These are phyloP conservation scores for Hypholoma fasciculare DNA, from an alignment of 768 basidiomycete genomes.

Conservation along the genomic window DNA sequence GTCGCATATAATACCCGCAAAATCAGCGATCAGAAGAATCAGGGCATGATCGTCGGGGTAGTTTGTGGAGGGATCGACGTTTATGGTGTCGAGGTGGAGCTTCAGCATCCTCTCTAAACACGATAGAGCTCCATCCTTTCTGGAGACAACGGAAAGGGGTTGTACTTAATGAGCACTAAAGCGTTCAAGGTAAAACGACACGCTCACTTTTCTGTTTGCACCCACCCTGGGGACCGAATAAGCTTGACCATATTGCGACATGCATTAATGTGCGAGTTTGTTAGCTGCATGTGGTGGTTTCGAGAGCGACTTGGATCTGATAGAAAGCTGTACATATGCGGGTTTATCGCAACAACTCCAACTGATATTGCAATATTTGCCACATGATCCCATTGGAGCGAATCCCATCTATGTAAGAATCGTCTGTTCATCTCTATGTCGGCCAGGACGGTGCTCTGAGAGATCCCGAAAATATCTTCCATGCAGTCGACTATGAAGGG, in stretches of 20 bases:
- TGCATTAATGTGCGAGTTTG: conserved; percentile 2
- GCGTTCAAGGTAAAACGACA: not conserved
- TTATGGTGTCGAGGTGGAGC: conserved; percentile 3
- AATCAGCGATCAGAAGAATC: not conserved
- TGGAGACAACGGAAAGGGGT: not conserved
- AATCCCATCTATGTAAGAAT: conserved; percentile 10
- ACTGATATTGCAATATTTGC: not conserved
- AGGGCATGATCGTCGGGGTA: conserved; percentile 3
- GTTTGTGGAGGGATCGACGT: not conserved
- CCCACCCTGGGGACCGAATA: conserved; percentile 11
- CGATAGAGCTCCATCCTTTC: not conserved
- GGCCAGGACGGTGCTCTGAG: not conserved
- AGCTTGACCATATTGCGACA: conserved; percentile 5
- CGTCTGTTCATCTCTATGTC: not conserved
- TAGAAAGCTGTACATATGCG: conserved; percentile 12
- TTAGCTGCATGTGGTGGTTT: not conserved
- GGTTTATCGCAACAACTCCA: conserved; percentile 12
- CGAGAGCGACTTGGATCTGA: conserved; percentile 3
- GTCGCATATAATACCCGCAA: conserved; percentile 7
- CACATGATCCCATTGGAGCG: not conserved
- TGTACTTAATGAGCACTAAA: not conserved
- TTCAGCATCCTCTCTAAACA: conserved; percentile 11
- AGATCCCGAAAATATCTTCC: conserved; percentile 7
- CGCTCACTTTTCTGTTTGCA: conserved; percentile 8
- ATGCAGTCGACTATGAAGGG: conserved; percentile 10